phyloP scores from a whole-genome alignment of 2,329 filamentous ascomycete genomes.

The Hansfordia pulvinata region DNA sequence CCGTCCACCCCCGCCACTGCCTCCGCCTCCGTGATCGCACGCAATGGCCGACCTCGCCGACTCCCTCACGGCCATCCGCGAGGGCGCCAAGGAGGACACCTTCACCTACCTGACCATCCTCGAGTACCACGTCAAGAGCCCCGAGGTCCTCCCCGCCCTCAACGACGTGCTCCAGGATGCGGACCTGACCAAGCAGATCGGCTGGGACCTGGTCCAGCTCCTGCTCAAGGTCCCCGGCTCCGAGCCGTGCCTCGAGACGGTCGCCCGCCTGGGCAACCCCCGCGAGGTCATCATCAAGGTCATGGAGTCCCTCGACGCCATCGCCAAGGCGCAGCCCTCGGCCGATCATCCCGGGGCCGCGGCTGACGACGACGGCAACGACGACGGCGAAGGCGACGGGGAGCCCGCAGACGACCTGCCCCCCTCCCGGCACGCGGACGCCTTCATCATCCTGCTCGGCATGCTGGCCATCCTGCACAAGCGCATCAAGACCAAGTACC shows the following conservation, averaged over 20 bases:
- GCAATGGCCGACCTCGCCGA: conserved; percentile 5
- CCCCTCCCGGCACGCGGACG: conserved; percentile 18
- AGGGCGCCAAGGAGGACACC: conserved; percentile 34
- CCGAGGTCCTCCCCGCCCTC: conserved; percentile 52
- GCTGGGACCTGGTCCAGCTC: conserved; percentile 72
- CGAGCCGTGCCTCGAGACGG: conserved; percentile 58
- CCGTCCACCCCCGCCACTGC: too few relatives aligned
- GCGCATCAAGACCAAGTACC: conserved; percentile 63
- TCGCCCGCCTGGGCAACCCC: conserved; percentile 67
- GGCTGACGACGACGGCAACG: conserved; percentile 7
- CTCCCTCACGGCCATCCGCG: conserved; percentile 15
- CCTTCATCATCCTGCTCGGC: conserved; percentile 56
- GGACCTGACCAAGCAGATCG: conserved; percentile 60
- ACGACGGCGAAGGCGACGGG: conserved; percentile 10
- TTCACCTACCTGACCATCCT: conserved; percentile 70
- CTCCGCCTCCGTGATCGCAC: too few relatives aligned
- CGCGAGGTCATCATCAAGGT: conserved; percentile 72
- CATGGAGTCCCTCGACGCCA: conserved; percentile 53
- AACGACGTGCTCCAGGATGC: conserved; percentile 56
- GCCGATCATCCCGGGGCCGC: conserved; percentile 22
- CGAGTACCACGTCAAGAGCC: conserved; percentile 52
- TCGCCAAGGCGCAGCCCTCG: conserved; percentile 32
- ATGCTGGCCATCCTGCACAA: conserved; percentile 62
- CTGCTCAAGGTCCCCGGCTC: conserved; percentile 54
- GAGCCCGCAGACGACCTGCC: conserved; percentile 9